These are phyloP conservation scores for Yamadazyma conglobata DNA, from an alignment of 1,139 yeast genomes.

Conservation along the genomic window DNA sequence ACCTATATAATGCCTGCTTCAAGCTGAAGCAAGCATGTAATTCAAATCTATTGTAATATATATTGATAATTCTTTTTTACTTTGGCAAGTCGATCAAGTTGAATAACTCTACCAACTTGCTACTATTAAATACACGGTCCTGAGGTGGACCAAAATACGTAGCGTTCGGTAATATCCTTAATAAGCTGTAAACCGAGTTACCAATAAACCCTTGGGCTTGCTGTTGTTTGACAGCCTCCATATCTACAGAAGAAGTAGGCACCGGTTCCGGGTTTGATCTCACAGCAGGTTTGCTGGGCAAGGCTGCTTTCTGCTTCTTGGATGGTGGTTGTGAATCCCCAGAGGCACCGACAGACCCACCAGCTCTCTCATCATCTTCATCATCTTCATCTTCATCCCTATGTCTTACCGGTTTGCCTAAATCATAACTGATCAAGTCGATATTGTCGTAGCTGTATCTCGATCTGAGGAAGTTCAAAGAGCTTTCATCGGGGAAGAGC, in stretches of 20 bases:
- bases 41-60: slow-evolving; percentile 1
- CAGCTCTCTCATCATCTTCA: slow-evolving; percentile 4
- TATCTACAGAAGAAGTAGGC: not conserved
- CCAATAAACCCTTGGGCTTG: slow-evolving; percentile 37
- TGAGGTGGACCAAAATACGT: slow-evolving; percentile 42
- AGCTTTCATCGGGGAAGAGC: slow-evolving; percentile 59
- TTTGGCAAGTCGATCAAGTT: slow-evolving; percentile 16
- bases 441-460: slow-evolving; percentile 41
- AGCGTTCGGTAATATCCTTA: slow-evolving; percentile 52
- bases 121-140: slow-evolving; percentile 39
- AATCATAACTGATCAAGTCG: slow-evolving; percentile 47
- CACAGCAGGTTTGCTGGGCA: slow-evolving; percentile 13
- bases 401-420: slow-evolving; percentile 23
- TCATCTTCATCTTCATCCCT: slow-evolving; percentile 13
- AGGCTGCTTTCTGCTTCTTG: slow-evolving; percentile 20
- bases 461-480: slow-evolving; percentile 38
- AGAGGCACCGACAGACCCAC: not conserved
- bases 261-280: slow-evolving; percentile 9
- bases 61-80: not conserved
- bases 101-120: slow-evolving; percentile 40
- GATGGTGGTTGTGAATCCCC: slow-evolving; percentile 18
- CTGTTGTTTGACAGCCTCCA: slow-evolving; percentile 8
- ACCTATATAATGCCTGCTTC: slow-evolving; percentile 1
- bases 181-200: slow-evolving; percentile 50
- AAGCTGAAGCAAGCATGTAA: not conserved